Base-by-base conservation (phyloP, 306 rosid species). In the Mucuna pruriens region DNA sequence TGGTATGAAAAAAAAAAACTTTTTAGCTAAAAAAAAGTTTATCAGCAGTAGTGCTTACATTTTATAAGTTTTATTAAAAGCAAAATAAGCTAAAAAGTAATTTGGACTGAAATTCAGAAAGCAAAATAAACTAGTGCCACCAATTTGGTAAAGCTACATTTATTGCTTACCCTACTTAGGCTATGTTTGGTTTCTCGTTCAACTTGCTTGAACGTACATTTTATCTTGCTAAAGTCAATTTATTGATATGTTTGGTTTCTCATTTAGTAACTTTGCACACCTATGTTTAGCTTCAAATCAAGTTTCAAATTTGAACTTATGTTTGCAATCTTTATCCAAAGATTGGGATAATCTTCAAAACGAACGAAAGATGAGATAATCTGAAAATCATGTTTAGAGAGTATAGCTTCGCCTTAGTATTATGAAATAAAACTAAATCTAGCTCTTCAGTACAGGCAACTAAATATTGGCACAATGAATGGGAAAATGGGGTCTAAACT, bases 351-450 rank as follows among this genome's bases (percentile, higher is more conserved):
- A 63, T 73, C 79, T 52, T 45, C 67, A 40, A 10, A 54, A 25
- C 20, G 38, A 25, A 74, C 48, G 13, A 71, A 78, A 48, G 68
- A 39, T 66, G 44, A 45, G 55, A 64, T 33, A 71, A 16, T 39
- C 85, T 45, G 40, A 63, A 54, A 75, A 33, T 70, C 68, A 52
- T 19, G 85, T 70, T 76, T 75, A 44, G 17, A 44, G 39, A 52
- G 58, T 54, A 80, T 63, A 23, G 12, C 42, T 70, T 80, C 65
- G 44, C 55, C 83, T 31, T 73, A 9, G 42, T n/a, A 34, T 48
- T 29, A 13, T 65, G 71, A 57, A 67, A 51, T 46, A 40, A 51
- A 55, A 76, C 48, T 29, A 79, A 72, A 72, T 62, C 39, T 75
- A 39, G 33, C 26, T 40, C 38, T 64, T 52, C 83, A 84, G 26